Percentiles rank a stretch among this genome's conserved stretches.
Conservation (phyloP, 371 early-diverging fungal species). For the Mucor lusitanicus region DNA sequence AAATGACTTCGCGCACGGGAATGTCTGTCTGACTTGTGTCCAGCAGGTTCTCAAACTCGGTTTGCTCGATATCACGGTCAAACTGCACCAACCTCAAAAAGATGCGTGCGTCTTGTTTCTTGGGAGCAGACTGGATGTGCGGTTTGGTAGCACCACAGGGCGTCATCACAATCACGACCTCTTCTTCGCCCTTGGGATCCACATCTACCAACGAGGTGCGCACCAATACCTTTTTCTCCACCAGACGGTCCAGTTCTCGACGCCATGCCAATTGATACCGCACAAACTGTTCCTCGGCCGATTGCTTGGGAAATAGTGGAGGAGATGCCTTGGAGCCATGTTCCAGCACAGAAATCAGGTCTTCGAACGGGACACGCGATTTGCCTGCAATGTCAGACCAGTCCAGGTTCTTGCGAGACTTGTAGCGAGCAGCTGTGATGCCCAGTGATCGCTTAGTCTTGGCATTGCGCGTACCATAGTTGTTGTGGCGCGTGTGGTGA, state of each 20-base stretch:
- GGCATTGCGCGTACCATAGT: conserved; percentile 17
- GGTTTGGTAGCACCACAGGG: conserved; percentile 60
- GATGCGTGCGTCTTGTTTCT: conserved; percentile 81
- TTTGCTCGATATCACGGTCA: conserved; percentile 57
- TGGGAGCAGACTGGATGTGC: conserved; percentile 72
- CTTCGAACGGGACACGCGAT: conserved; percentile 60
- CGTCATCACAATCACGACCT: conserved; percentile 80
- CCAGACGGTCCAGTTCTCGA: conserved; percentile 73
- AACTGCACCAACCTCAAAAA: conserved; percentile 80
- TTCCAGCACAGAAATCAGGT: conserved; percentile 64
- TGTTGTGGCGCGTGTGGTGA: conserved; percentile 10
- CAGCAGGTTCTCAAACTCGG: conserved; percentile 74
- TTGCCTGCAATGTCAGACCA: conserved; percentile 51
- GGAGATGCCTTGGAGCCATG: conserved; percentile 62
- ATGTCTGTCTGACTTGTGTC: conserved; percentile 63
- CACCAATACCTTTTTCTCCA: conserved; percentile 71
- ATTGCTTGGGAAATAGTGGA: conserved; percentile 73
- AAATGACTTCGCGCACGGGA: conserved; percentile 93
- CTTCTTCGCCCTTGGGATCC: conserved; percentile 67
- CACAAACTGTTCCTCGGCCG: conserved; percentile 85
- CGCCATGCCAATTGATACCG: conserved; percentile 74
- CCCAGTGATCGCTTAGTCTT: conserved; percentile 44
- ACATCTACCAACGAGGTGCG: conserved; percentile 68
- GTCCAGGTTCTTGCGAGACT: conserved; percentile 43
- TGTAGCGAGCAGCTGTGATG: conserved; percentile 47